Base-by-base conservation (phyloP, 2,329 filamentous ascomycete species). In the Penicillium aurantiogriseum region DNA sequence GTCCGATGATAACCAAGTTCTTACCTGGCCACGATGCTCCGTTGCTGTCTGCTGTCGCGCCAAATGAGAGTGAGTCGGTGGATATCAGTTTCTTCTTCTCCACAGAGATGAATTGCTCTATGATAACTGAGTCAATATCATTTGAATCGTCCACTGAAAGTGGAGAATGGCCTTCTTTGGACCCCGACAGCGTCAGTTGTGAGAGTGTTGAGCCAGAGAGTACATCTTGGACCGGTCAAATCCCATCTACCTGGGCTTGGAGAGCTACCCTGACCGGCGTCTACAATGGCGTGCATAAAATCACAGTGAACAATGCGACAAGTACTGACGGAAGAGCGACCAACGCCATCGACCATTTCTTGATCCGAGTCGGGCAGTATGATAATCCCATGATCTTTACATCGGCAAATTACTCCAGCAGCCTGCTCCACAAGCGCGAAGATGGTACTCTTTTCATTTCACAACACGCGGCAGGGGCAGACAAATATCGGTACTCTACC, bases 341-440 rank as follows among this genome's bases (percentile, higher is more conserved):
- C 0, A 74, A 80, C 47, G 76, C 83, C 0, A 71, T 78, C n/a
- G 85, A 88, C 59, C 81, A 83, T 57, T 86, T 88, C 69, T 74
- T 88, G 61, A 75, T 88, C 63, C 83, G 85, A 17, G 75, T 87
- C 49, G 86, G 85, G 36, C 76, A 81, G 59, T 65, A 63, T 4
- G 76, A 83, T 58, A 88, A 88, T 65, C 85, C 85, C 0, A 80
- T 88, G 48, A 76, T 86, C 0, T 87, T 85, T 63, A 81, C 82
- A 0, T 70, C 73, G 2, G 82, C 83, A 29, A 87, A 87, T 64
- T 88, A 87, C 69, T 85, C 84, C 5, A 76, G 73, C 7, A 76
- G 74, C 4, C 76, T 88, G 2, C 74, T 88, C 17, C 70, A 78
- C 54, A 71, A 77, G 46, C 68, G 79, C 29, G 64, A 70, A 2